Conservation (phyloP, 495 filamentous ascomycete genomes). For the Mytilinidion resinicola region DNA sequence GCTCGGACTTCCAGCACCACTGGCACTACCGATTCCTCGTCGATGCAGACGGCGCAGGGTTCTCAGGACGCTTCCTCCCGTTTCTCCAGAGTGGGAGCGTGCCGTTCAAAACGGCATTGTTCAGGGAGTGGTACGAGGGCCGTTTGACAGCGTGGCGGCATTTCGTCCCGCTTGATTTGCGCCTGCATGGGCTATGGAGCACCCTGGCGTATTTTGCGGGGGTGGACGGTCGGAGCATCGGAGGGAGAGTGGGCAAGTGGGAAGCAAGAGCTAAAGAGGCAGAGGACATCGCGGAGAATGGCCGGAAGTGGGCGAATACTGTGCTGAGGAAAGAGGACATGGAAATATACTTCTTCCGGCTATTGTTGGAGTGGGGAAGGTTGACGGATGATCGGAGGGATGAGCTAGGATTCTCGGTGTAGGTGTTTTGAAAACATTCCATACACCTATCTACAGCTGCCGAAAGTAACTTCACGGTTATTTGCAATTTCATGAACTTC, state of each 20-base stretch:
- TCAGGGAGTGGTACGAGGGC: constrained; percentile 69
- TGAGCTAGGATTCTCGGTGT: constrained; percentile 16
- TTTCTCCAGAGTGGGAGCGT: constrained; percentile 57
- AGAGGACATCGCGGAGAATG: constrained; percentile 60
- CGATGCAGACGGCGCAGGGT: constrained; percentile 65
- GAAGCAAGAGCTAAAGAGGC: constrained; percentile 44
- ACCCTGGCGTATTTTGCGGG: constrained; percentile 36
- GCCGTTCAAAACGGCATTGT: constrained; percentile 59
- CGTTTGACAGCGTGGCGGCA: constrained; percentile 68
- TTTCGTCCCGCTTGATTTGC: constrained; percentile 68
- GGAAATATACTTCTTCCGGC: constrained; percentile 74
- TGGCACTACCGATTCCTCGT: constrained; percentile 60
- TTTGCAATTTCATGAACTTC: no score
- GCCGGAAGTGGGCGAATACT: constrained; percentile 56
- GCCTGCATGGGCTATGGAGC: constrained; percentile 37
- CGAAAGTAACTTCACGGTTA: no score
- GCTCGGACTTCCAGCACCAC: constrained; percentile 51
- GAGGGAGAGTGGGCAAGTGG: neutral
- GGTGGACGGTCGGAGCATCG: constrained; percentile 2
- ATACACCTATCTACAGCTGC: no score
- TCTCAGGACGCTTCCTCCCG: constrained; percentile 55
- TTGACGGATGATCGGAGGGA: constrained; percentile 37
- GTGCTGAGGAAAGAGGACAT: constrained; percentile 72
- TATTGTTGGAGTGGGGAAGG: constrained; percentile 61
- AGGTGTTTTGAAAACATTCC: no score